Evolutionary conservation across 352 stramenopile genomes (phyloP), one percentile per base, ranked within the genome.

Genomic region (Thraustochytrium sp.): DNA sequence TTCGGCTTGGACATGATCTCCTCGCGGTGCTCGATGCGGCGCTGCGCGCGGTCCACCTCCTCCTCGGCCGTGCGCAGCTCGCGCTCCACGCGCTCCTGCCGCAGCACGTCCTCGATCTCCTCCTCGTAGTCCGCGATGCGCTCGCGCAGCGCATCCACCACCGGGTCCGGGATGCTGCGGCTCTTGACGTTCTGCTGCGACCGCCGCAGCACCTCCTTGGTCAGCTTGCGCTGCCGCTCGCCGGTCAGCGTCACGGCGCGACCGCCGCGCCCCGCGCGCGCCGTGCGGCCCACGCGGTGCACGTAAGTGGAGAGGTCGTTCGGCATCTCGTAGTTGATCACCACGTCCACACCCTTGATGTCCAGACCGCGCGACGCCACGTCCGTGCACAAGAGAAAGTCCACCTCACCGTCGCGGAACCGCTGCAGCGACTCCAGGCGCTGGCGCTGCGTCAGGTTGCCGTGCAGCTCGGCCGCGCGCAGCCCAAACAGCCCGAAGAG

Each of bases 241-340:
- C 92, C 94, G 80, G 92, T 95, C 37, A 96, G 90, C 61, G 93
- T 96, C 59, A 96, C 92, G 0, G 92, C 91, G 84, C 38, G 88
- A 29, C 93, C 94, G 75, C 95, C 95, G 84, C 96, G 94, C 21
- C 97, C 97, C 26, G 96, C 96, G 90, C 97, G 94, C 46, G 96
- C 97, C 40, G 97, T 99, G 86, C 97, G 92, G 48, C 97, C 97
- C 61, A 99, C 97, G 72, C 97, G 92, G 89, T 99, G 97, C 29
- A 99, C 96, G 86, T 99, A 99, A 0, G 94, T 98, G 46, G 94
- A 96, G 16, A 98, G 91, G 82, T 98, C 92, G 85, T 96, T 95
- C 0, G 97, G 97, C 96, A 99, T 99, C 87, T 99, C 96, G 89
- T 98, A 99, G 89, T 99, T 99, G 87, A 99, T 98, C 2, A 99